A percentile compares a stretch with the other conserved stretches of the same genome.
phyloP scores from a whole-genome alignment of 164 flowering plant genomes.

The Cinnamomum micranthum region DNA sequence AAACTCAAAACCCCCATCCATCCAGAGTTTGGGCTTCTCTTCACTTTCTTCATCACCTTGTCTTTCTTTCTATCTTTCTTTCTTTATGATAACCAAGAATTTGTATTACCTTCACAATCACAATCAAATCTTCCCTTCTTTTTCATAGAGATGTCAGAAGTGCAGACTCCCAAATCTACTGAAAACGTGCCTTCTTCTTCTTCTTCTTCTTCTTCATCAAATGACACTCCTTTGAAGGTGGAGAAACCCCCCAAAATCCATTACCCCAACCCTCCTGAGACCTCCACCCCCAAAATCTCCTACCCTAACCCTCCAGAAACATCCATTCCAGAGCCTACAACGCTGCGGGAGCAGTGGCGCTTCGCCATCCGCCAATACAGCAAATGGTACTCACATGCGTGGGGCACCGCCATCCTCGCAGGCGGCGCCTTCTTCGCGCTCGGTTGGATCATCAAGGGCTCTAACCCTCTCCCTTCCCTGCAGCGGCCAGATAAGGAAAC shows the following conservation, averaged over 20 bases:
- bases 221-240: no score
- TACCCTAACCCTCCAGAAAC: constrained; percentile 60
- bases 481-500: not conserved
- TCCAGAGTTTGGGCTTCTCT: no score
- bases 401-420: constrained; percentile 89
- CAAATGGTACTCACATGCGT: constrained; percentile 75
- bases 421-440: constrained; percentile 74
- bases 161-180: not conserved
- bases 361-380: constrained; percentile 69
- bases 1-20: no score
- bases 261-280: not conserved
- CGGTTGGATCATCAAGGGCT: constrained; percentile 82
- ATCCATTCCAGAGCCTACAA: constrained; percentile 60
- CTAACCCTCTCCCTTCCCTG: constrained; percentile 63
- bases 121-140: no score
- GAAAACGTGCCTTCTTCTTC: not conserved
- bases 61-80: no score
- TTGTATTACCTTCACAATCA: no score
- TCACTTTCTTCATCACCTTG: no score
- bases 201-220: not conserved
- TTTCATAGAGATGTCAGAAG: not conserved
- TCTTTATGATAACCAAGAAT: no score
- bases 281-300: not conserved
- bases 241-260: no score
- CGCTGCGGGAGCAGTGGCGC: constrained; percentile 74